Base-by-base conservation (phyloP, 1,139 yeast genomes). In the Sugiyamaella castrensis region DNA sequence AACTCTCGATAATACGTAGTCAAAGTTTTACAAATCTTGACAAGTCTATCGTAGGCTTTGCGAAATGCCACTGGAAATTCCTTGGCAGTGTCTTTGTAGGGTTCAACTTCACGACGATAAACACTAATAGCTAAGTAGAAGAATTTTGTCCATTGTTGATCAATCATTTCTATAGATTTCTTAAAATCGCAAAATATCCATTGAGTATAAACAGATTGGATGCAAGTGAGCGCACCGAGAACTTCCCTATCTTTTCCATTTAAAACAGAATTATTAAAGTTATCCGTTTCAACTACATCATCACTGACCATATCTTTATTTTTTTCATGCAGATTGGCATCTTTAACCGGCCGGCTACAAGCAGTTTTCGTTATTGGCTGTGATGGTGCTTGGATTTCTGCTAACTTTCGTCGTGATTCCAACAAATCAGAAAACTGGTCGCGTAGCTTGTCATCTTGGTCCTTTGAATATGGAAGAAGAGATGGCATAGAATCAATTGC, bases 21-120 rank as follows among this genome's bases (percentile, higher is more conserved):
- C 24, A 56, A 41, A 15, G 43, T 48, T 35, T 55, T 55, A 52
- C 58, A 51, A 10, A 59, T 37, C 29, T 49, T 54, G 31, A 39
- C 35, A 41, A 57, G 49, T 11, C 59, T 47, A 11, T 50, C 54
- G 28, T 41, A 34, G 10, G 40, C 42, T 34, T 46, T 44, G 27
- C 46, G 40, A 24, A 33, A 40, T 4, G 47, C 48, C 8, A 48
- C 55, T 11, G 53, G 50, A 10, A 36, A 36, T n/a, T 28, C 28
- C n/a, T 15, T 26, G 7, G 28, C 40, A 10, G 32, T 24, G 27
- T 30, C 32, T 10, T 33, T 31, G 30, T 31, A 42, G 12, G 26
- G 28, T 33, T 38, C 43, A 8, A 56, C 51, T 15, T 31, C 33
- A 2, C 33, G 28, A 10, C 57, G 45, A 36, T 59, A 59, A 15